These are phyloP conservation scores for Lasiodiplodia citricola DNA, from an alignment of 2,329 filamentous ascomycete genomes.

Conservation along the genomic window DNA sequence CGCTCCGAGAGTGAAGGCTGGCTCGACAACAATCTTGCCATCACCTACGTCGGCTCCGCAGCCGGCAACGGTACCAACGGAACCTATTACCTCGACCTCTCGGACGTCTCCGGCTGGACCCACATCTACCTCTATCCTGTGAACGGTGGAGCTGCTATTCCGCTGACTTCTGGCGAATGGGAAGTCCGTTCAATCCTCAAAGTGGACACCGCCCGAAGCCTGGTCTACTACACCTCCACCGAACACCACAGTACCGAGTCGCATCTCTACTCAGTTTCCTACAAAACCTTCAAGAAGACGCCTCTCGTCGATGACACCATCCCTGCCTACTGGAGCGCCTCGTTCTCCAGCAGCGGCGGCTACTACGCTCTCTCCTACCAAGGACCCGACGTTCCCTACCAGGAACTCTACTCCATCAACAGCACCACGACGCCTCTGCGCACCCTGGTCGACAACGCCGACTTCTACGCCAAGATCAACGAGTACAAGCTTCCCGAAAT, in stretches of 20 bases:
- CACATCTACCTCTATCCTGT: constrained; percentile 70
- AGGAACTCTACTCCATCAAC: constrained; percentile 67
- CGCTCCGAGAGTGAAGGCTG: constrained; percentile 66
- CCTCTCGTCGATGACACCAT: constrained; percentile 66
- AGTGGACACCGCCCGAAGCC: constrained; percentile 60
- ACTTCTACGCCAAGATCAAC: constrained; percentile 60
- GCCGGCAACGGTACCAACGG: constrained; percentile 42
- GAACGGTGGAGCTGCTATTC: constrained; percentile 58
- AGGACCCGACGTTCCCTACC: constrained; percentile 72
- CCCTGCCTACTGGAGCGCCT: constrained; percentile 66
- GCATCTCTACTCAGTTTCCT: constrained; percentile 71
- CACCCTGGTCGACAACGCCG: constrained; percentile 66
- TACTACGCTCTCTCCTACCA: constrained; percentile 71
- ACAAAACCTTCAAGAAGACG: constrained; percentile 58
- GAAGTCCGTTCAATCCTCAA: constrained; percentile 66
- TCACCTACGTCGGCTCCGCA: constrained; percentile 60
- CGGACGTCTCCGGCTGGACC: constrained; percentile 68
- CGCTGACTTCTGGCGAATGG: constrained; percentile 70
- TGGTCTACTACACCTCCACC: constrained; percentile 70
- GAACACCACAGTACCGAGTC: constrained; percentile 70
- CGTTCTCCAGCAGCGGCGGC: constrained; percentile 65
- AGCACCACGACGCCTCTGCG: constrained; percentile 59
- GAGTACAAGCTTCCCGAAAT: constrained; percentile 68
- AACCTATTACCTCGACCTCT: constrained; percentile 69
- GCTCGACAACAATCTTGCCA: constrained; percentile 65